Percentiles rank a stretch among this genome's conserved stretches.
Conservation (phyloP, 2,329 filamentous ascomycete species). For the Cercospora sp. region DNA sequence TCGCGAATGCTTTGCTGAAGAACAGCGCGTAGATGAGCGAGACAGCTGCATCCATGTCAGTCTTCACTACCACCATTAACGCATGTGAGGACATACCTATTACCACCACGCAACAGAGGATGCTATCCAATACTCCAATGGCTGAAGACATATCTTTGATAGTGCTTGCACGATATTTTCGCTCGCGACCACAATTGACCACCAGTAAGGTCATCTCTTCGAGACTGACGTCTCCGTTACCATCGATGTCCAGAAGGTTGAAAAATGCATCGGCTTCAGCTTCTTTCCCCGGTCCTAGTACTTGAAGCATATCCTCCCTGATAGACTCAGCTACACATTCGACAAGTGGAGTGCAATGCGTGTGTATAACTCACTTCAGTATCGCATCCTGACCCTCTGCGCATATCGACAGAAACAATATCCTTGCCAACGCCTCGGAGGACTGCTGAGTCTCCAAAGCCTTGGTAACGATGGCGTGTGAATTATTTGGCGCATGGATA, state of each 20-base stretch:
- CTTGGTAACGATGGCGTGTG: slow-evolving; percentile 32
- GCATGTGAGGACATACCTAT: slow-evolving; percentile 25
- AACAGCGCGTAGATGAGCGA: slow-evolving; percentile 38
- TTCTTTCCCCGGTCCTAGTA: slow-evolving; percentile 31
- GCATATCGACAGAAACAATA: slow-evolving; percentile 38
- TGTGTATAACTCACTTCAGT: slow-evolving; percentile 15
- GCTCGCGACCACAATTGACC: slow-evolving; percentile 31
- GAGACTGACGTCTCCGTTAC: slow-evolving; percentile 38
- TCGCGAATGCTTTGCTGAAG: slow-evolving; percentile 34
- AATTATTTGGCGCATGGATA: slow-evolving; percentile 57
- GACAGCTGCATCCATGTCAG: slow-evolving; percentile 21
- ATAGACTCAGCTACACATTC: background rate
- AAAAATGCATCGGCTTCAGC: slow-evolving; percentile 36
- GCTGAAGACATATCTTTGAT: slow-evolving; percentile 39
- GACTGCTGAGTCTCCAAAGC: slow-evolving; percentile 33
- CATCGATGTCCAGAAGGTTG: slow-evolving; percentile 35
- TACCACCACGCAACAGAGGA: slow-evolving; percentile 32
- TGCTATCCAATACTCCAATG: slow-evolving; percentile 37
- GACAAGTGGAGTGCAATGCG: background rate
- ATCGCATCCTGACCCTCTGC: slow-evolving; percentile 29
- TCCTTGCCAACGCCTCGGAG: slow-evolving; percentile 36
- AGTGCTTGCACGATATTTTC: slow-evolving; percentile 33
- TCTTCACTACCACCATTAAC: background rate
- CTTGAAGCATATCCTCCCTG: slow-evolving; percentile 28
- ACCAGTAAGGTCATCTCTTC: slow-evolving; percentile 38